Evolutionary conservation across 2,329 filamentous ascomycete genomes (phyloP).

Genomic region (Talaromyces sp.): DNA sequence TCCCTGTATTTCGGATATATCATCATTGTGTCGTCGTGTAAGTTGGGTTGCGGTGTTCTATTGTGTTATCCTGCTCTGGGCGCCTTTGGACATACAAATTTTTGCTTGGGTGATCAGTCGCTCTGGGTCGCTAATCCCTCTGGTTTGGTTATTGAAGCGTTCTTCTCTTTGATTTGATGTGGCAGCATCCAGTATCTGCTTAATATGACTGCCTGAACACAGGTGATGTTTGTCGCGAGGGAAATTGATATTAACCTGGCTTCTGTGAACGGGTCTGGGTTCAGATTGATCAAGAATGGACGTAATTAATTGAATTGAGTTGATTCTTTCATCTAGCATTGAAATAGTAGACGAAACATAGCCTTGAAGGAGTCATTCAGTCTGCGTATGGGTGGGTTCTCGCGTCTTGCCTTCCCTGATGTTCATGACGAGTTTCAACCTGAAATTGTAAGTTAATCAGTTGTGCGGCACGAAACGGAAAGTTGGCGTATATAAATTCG

Average conservation of each 20-base stretch:
- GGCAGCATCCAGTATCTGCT: not conserved
- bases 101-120: not conserved
- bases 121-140: not conserved
- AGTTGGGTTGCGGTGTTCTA: not conserved
- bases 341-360: not conserved
- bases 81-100: not conserved
- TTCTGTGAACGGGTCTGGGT: not conserved
- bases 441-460: not conserved
- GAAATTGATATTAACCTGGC: not conserved
- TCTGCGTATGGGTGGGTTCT: not conserved
- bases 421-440: not conserved
- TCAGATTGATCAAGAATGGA: constrained; percentile 3
- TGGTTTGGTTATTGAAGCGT: not conserved
- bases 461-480: not conserved
- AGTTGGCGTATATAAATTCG: not conserved
- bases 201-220: not conserved
- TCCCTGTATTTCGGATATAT: not conserved
- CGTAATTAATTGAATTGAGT: not conserved
- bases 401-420: not conserved
- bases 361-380: not conserved
- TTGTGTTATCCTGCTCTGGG: not conserved
- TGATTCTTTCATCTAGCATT: not conserved
- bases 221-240: constrained; percentile 2
- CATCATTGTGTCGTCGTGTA: not conserved
- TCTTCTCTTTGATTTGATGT: not conserved